These are phyloP conservation scores for Lathyrus aphaca DNA, from an alignment of 306 rosid species.

Conservation along the genomic window DNA sequence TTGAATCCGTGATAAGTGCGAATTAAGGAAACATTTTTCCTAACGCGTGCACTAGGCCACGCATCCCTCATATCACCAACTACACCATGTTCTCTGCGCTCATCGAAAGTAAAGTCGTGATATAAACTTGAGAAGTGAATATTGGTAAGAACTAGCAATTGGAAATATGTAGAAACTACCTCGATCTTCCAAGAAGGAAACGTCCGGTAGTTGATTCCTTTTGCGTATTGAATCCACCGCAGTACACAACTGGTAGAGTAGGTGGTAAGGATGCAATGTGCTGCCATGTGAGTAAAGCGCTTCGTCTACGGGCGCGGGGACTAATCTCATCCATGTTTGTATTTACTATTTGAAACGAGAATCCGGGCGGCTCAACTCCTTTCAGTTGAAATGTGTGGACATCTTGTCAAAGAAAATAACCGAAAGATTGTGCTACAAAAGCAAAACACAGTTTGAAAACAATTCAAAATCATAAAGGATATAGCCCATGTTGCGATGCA, in stretches of 20 bases:
- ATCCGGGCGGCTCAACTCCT: constrained; percentile 97
- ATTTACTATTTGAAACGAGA: constrained; percentile 92
- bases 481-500: constrained; percentile 97
- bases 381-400: constrained; percentile 99
- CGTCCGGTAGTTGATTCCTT: constrained; percentile 99
- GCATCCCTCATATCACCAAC: constrained; percentile 98
- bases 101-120: constrained; percentile 32
- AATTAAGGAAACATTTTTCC: constrained; percentile 84
- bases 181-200: constrained; percentile 94
- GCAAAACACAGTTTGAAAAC: constrained; percentile 30
- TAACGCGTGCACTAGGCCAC: constrained; percentile 91
- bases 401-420: constrained; percentile 83
- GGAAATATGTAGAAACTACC: constrained; percentile 51
- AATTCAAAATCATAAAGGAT: constrained; percentile 64
- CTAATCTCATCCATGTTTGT: constrained; percentile 87
- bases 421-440: constrained; percentile 41
- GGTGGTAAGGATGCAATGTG: constrained; percentile 99
- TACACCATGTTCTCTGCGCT: constrained; percentile 88
- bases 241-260: constrained; percentile 85
- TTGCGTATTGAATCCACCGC: constrained; percentile 96
- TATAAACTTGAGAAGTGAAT: constrained; percentile 11
- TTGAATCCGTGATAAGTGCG: constrained; percentile 96
- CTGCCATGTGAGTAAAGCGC: constrained; percentile 99
- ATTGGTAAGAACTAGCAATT: background rate
- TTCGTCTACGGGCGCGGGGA: constrained; percentile 91